These are phyloP conservation scores for Bacterosira constricta DNA, from an alignment of 108 stramenopile species.

Conservation along the genomic window DNA sequence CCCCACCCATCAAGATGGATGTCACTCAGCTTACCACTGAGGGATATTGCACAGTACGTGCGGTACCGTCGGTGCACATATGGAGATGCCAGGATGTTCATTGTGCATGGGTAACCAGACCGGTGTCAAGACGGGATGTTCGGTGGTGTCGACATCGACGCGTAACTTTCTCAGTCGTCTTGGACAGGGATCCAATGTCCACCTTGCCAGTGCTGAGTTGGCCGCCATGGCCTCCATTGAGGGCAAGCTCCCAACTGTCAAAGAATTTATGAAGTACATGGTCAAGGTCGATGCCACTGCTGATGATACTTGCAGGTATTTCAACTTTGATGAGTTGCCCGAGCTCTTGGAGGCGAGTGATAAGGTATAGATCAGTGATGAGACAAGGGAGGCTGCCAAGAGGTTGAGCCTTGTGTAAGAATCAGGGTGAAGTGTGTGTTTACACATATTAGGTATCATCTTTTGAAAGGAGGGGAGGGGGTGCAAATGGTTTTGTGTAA, in stretches of 20 bases:
- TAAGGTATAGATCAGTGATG: slow-evolving; percentile 79
- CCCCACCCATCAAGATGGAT: slow-evolving; percentile 96
- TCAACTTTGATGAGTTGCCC: slow-evolving; percentile 93
- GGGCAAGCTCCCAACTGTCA: slow-evolving; percentile 84
- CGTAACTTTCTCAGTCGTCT: slow-evolving; percentile 96
- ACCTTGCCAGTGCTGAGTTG: slow-evolving; percentile 88
- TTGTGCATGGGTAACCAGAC: slow-evolving; percentile 98
- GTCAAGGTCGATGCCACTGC: slow-evolving; percentile 79
- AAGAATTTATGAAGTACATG: slow-evolving; percentile 86
- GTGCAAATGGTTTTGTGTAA: too few species aligned
- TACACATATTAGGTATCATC: too few species aligned
- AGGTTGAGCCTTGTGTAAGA: slow-evolving; percentile 53
- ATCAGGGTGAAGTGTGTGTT: background rate
- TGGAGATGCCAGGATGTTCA: slow-evolving; percentile 95
- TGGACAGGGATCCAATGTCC: slow-evolving; percentile 94
- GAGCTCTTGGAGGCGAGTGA: slow-evolving; percentile 83
- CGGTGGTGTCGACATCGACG: slow-evolving; percentile 91
- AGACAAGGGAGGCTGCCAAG: slow-evolving; percentile 84
- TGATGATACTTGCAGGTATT: slow-evolving; percentile 90
- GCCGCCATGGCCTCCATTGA: slow-evolving; percentile 87
- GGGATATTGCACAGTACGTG: slow-evolving; percentile 94
- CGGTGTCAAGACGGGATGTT: slow-evolving; percentile 87
- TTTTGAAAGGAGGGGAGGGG: too few species aligned
- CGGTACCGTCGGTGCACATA: slow-evolving; percentile 88
- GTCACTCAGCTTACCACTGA: slow-evolving; percentile 92